A percentile compares a stretch with the other conserved stretches of the same genome.
These are phyloP conservation scores for Jacaranda mimosifolia DNA, from an alignment of 257 asterid genomes.

Conservation along the genomic window DNA sequence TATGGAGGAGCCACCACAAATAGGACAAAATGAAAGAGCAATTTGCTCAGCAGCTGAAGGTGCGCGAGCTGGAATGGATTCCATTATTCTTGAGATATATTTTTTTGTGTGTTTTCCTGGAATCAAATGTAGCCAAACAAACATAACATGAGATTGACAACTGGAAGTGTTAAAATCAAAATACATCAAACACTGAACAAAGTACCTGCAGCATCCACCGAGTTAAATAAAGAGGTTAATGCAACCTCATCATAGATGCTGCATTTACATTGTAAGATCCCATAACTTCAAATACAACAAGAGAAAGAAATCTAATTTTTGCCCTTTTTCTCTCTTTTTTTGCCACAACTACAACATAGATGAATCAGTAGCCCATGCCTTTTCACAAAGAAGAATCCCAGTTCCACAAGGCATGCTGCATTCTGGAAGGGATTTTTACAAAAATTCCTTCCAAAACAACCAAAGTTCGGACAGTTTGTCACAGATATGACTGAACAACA, in stretches of 20 bases:
- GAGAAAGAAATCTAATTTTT: slow-evolving; percentile 17
- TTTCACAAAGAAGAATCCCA: slow-evolving; percentile 37
- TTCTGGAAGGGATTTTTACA: slow-evolving; percentile 46
- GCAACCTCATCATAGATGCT: slow-evolving; percentile 64
- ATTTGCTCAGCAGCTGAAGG: slow-evolving; percentile 53
- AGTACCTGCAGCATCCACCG: slow-evolving; percentile 66
- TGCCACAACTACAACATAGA: slow-evolving; percentile 31
- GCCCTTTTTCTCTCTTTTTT: slow-evolving; percentile 16
- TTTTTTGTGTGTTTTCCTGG: slow-evolving; percentile 58
- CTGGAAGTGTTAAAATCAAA: neutral
- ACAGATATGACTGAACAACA: slow-evolving; percentile 48
- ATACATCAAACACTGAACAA: slow-evolving; percentile 47
- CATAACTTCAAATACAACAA: slow-evolving; percentile 39
- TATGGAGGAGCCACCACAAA: slow-evolving; percentile 60
- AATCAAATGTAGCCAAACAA: slow-evolving; percentile 51
- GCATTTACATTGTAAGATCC: slow-evolving; percentile 50
- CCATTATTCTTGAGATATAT: slow-evolving; percentile 18
- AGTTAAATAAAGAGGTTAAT: slow-evolving; percentile 47
- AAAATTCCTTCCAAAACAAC: slow-evolving; percentile 48
- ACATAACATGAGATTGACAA: slow-evolving; percentile 46
- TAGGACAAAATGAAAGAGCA: slow-evolving; percentile 29
- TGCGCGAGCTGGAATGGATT: slow-evolving; percentile 42
- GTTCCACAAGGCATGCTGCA: slow-evolving; percentile 46
- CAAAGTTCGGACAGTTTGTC: slow-evolving; percentile 47
- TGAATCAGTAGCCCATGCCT: slow-evolving; percentile 45